phyloP scores from a whole-genome alignment of 2,329 filamentous ascomycete species.

The Septoria petroselini region DNA sequence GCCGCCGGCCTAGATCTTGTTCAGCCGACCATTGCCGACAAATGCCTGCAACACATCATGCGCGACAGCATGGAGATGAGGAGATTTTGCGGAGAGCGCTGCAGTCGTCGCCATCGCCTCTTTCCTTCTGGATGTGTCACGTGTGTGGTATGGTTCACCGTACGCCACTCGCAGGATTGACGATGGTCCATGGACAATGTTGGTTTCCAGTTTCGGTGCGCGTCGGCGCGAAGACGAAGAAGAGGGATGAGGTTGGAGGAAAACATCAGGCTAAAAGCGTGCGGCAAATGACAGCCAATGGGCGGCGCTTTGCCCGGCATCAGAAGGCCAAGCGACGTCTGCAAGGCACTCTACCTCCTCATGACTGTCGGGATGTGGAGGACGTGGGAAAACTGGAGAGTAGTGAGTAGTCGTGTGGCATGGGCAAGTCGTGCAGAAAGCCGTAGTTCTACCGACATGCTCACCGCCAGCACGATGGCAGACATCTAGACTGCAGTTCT shows the following conservation, averaged over 20 bases:
- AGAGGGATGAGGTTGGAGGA: constrained; percentile 5
- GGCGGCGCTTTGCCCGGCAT: background rate
- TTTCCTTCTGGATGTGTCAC: background rate
- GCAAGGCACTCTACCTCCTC: too few species aligned
- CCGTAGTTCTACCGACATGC: too few species aligned
- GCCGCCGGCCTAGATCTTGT: background rate
- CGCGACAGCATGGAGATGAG: constrained; percentile 5
- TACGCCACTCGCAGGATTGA: background rate
- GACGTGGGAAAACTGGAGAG: too few species aligned
- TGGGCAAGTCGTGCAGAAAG: too few species aligned
- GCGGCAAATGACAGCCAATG: constrained; percentile 4
- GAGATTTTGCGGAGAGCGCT: constrained; percentile 1
- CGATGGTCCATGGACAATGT: too few species aligned
- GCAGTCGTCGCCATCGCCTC: background rate
- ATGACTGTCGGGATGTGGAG: constrained; percentile 9
- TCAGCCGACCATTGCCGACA: constrained; percentile 8
- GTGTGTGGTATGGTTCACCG: background rate
- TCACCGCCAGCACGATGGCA: too few species aligned
- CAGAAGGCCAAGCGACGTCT: background rate
- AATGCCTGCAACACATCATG: constrained; percentile 11
- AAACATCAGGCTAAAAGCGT: constrained; percentile 1
- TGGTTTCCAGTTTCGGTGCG: background rate
- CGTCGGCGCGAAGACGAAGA: background rate
- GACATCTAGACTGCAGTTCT: too few species aligned
- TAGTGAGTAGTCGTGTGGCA: too few species aligned